These are phyloP conservation scores for Colletotrichum lindemuthianum DNA, from an alignment of 2,329 filamentous ascomycete species.

Conservation along the genomic window DNA sequence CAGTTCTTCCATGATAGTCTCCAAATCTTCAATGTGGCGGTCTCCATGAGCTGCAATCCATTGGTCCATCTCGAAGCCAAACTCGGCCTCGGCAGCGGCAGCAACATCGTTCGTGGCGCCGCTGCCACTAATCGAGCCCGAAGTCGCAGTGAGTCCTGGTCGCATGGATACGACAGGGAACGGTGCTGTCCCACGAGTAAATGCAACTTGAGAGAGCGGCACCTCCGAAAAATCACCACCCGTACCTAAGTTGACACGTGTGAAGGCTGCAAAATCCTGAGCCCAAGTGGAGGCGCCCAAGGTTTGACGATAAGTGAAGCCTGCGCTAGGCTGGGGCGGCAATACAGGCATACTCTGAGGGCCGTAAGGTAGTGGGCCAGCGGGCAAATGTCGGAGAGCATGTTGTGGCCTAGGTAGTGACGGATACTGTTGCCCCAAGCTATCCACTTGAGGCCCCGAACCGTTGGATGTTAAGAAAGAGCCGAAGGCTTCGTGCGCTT, in stretches of 20 bases:
- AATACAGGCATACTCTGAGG: not conserved
- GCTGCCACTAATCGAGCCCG: not conserved
- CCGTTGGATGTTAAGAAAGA: constrained; percentile 45
- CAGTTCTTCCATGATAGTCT: constrained; percentile 55
- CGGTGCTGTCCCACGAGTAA: not conserved
- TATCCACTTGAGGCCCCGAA: not conserved
- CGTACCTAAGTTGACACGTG: not conserved
- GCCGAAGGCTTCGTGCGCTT: constrained; percentile 46
- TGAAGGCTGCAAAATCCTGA: constrained; percentile 26
- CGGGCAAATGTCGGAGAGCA: not conserved
- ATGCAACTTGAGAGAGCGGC: not conserved
- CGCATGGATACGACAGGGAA: not conserved
- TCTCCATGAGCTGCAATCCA: constrained; percentile 52
- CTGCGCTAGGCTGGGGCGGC: not conserved
- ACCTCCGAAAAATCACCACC: not conserved
- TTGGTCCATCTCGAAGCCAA: constrained; percentile 52
- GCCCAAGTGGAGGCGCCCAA: constrained; percentile 18
- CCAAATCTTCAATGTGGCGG: constrained; percentile 50
- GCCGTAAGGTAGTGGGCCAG: not conserved
- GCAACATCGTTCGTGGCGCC: not conserved
- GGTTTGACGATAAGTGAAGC: not conserved
- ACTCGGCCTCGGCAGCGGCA: constrained; percentile 44
- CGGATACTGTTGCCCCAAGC: not conserved
- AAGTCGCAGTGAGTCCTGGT: too few species aligned
- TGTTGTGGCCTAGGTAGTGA: constrained; percentile 1